Evolutionary conservation across 257 asterid species (phyloP).

Genomic region (Jasminum sambac): DNA sequence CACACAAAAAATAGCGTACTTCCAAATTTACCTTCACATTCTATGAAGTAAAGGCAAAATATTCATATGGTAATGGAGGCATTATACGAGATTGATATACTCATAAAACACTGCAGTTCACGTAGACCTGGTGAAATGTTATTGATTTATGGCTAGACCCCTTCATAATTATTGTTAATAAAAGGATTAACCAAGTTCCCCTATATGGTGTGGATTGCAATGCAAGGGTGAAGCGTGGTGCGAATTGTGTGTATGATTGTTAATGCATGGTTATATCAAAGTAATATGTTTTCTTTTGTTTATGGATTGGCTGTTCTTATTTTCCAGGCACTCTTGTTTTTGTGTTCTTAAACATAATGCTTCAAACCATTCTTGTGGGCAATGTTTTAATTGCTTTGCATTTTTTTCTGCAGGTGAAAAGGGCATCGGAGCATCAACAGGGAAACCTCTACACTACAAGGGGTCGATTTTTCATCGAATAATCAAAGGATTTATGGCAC

Average conservation of each 20-base stretch:
- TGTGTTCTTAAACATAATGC: neutral
- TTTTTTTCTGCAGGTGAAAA: constrained; percentile 71
- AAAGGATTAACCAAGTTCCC: neutral
- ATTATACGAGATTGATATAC: neutral
- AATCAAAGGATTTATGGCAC: constrained; percentile 95
- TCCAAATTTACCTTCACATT: neutral
- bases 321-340: neutral
- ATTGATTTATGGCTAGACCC: neutral
- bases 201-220: neutral
- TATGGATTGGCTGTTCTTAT: neutral
- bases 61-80: neutral
- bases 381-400: constrained; percentile 10
- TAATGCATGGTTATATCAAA: neutral
- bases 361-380: neutral
- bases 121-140: neutral
- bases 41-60: neutral
- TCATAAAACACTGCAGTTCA: neutral
- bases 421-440: constrained; percentile 75
- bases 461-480: constrained; percentile 89
- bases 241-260: neutral
- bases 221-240: neutral
- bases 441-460: constrained; percentile 93
- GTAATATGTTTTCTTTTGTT: neutral
- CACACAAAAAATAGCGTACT: neutral
- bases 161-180: neutral